These are phyloP conservation scores for Annulohypoxylon nitens DNA, from an alignment of 495 filamentous ascomycete genomes.

Conservation along the genomic window DNA sequence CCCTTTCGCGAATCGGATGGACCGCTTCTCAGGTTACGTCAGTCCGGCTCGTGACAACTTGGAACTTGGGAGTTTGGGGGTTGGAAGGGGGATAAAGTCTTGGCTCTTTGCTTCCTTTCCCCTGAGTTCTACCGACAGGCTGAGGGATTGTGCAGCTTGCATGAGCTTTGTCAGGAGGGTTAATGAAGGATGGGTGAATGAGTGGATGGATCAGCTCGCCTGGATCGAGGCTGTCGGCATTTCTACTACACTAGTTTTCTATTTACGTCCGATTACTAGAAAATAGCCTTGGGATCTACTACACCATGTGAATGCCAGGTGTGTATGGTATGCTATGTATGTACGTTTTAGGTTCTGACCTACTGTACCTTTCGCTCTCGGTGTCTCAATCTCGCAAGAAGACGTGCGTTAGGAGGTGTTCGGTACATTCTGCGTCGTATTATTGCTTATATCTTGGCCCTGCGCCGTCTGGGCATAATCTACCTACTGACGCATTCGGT, in stretches of 20 bases:
- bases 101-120: conserved; percentile 7
- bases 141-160: not conserved
- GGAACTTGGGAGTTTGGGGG: conserved; percentile 10
- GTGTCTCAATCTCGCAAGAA: conserved; percentile 33
- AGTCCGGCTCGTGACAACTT: conserved; percentile 36
- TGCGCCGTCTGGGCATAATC: conserved; percentile 12
- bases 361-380: conserved; percentile 23
- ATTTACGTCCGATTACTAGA: not conserved
- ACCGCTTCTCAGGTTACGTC: conserved; percentile 35
- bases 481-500: not conserved
- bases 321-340: conserved; percentile 1
- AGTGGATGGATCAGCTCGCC: conserved; percentile 25
- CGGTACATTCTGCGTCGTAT: not conserved
- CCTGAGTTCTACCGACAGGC: conserved; percentile 31
- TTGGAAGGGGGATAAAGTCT: conserved; percentile 8
- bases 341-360: conserved; percentile 35
- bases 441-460: conserved; percentile 32
- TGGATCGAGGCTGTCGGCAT: conserved; percentile 32
- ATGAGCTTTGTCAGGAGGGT: not conserved
- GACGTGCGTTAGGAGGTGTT: not conserved
- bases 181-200: not conserved
- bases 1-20: conserved; percentile 40
- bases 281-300: not conserved
- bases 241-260: conserved; percentile 20
- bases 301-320: not conserved